Percentiles rank a stretch among this genome's conserved stretches.
phyloP scores from a whole-genome alignment of 352 stramenopile genomes.

The Globisporangium recalcitrans region DNA sequence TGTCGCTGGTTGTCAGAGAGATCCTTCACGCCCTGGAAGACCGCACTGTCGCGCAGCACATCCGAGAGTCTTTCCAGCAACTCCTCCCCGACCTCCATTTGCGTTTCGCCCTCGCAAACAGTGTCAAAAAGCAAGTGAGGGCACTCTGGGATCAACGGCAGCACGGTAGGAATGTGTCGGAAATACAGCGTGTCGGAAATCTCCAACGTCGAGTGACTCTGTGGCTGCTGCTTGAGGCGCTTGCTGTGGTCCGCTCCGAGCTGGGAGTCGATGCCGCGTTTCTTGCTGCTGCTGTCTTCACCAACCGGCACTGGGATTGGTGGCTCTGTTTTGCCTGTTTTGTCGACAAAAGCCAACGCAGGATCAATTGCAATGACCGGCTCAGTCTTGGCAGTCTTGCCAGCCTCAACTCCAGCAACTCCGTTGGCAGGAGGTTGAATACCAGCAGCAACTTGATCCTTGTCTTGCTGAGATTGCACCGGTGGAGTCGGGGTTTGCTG shows the following conservation, averaged over 20 bases:
- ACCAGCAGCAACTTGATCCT: not conserved
- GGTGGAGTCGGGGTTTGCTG: not conserved
- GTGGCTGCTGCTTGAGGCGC: constrained; percentile 2
- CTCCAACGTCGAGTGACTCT: not conserved
- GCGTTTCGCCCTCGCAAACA: constrained; percentile 23
- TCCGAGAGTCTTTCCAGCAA: constrained; percentile 57
- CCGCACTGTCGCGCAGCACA: constrained; percentile 51
- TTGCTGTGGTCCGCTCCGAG: constrained; percentile 5
- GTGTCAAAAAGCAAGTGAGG: constrained; percentile 67
- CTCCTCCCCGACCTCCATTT: constrained; percentile 31
- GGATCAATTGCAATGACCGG: constrained; percentile 26
- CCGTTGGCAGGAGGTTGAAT: not conserved
- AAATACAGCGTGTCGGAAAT: constrained; percentile 33
- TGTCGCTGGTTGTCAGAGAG: constrained; percentile 52
- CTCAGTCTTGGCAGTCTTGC: not conserved
- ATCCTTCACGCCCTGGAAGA: constrained; percentile 65
- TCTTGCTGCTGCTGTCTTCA: constrained; percentile 7
- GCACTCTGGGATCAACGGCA: constrained; percentile 51
- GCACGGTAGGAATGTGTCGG: constrained; percentile 40
- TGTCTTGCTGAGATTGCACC: not conserved
- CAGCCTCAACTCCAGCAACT: constrained; percentile 9
- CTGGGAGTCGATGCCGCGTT: not conserved
- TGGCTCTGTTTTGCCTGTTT: constrained; percentile 27
- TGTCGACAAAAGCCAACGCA: constrained; percentile 62
- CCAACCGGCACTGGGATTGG: not conserved